Evolutionary conservation across 139 green algal species (phyloP), one percentile per base, ranked within the genome.

Genomic region (Coccomyxa sp.): DNA sequence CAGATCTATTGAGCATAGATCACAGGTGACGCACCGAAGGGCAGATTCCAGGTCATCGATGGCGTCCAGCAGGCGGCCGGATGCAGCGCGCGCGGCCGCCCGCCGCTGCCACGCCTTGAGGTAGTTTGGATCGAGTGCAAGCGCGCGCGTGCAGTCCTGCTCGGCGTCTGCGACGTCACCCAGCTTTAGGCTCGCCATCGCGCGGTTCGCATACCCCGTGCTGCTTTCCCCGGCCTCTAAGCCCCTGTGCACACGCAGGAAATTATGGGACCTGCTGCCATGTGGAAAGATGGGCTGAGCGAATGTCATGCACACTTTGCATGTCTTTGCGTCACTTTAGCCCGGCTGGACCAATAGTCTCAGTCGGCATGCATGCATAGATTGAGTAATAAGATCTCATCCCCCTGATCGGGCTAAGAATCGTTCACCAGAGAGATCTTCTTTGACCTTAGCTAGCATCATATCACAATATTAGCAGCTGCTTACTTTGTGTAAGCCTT

Each of bases 131-230:
- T 96, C 93, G 18, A 95, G 84, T 14, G 17, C n/a, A 60, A 97
- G 80, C 13, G 92, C 91, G 38, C 57, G 58, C 0, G 31, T 89
- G 82, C 90, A 92, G 86, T 96, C 94, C 38, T 86, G 71, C 83
- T 92, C 93, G 13, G 92, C 91, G 32, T 85, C 67, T 12, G 51
- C 77, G 38, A 74, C 83, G 77, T 90, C 79, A 7, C 83, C 63
- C 51, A 92, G 80, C 84, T 94, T 95, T 9, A 96, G 88, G 21
- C 79, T 27, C 1, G 90, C 90, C 88, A 96, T 92, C 57, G 93
- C 93, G 0, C 93, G 84, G 84, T 96, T 96, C 75, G 91, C 90
- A 57, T 90, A 87, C 0, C 88, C 90, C n/a, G 91, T 57, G 74
- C 83, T 88, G 13, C 81, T 91, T 25, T 90, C 88, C 63, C 90